These are phyloP conservation scores for Colletotrichum sp. DNA, from an alignment of 2,329 filamentous ascomycete species.

Conservation along the genomic window DNA sequence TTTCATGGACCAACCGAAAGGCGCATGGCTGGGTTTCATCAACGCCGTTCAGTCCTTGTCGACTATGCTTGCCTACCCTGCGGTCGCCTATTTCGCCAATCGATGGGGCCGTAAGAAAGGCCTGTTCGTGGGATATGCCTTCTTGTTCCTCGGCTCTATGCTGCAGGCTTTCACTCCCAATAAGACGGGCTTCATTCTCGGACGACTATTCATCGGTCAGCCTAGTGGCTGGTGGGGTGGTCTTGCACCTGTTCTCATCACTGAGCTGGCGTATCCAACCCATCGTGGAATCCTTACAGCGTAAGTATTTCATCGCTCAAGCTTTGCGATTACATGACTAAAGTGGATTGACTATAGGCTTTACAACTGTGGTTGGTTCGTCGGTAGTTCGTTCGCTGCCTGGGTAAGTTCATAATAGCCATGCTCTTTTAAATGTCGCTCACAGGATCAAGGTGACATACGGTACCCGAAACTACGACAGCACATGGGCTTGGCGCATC, in stretches of 20 bases:
- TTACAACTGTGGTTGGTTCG: neutral
- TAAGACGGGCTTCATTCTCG: conserved; percentile 33
- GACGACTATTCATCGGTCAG: conserved; percentile 39
- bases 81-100: conserved; percentile 35
- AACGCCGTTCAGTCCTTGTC: conserved; percentile 6
- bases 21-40: neutral
- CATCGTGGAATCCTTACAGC: conserved; percentile 33
- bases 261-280: conserved; percentile 47
- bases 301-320: conserved; percentile 23
- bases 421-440: neutral
- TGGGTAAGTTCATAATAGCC: rapidly evolving
- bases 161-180: conserved; percentile 33
- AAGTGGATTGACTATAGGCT: neutral
- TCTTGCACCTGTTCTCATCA: conserved; percentile 41
- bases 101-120: conserved; percentile 36
- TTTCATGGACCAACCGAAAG: neutral
- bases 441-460: neutral
- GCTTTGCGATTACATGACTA: neutral
- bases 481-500: neutral
- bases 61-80: conserved; percentile 31
- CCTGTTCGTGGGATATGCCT: conserved; percentile 34
- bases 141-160: conserved; percentile 31
- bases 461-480: neutral
- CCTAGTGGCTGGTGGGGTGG: conserved; percentile 35
- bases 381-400: neutral